phyloP scores from a whole-genome alignment of 345 rosid species.

The Cardamine chenopodiifolia region DNA sequence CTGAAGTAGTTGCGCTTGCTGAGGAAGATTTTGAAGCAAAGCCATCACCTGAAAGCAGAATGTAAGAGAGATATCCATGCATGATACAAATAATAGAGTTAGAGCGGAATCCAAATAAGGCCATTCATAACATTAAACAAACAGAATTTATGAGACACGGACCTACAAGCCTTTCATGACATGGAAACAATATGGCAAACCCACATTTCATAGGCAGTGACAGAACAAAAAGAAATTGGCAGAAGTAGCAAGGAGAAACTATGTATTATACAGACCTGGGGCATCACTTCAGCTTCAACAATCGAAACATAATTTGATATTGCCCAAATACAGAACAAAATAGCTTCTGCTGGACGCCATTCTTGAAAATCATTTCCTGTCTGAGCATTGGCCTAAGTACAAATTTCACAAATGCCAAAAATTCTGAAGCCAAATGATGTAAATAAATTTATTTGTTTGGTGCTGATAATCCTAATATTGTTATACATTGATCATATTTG shows the following conservation, averaged over 20 bases:
- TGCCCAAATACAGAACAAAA: slow-evolving; percentile 90
- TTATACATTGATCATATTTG: neutral
- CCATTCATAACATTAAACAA: slow-evolving; percentile 10
- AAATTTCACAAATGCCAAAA: slow-evolving; percentile 28
- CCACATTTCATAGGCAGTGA: neutral
- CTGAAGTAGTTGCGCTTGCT: slow-evolving; percentile 89
- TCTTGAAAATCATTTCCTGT: slow-evolving; percentile 67
- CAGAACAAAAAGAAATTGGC: neutral
- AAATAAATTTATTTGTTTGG: slow-evolving; percentile 3
- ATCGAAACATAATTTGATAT: slow-evolving; percentile 82
- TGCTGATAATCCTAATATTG: neutral
- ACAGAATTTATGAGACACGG: slow-evolving; percentile 5
- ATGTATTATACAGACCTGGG: slow-evolving; percentile 60
- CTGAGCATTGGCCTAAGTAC: slow-evolving; percentile 66
- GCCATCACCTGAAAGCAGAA: slow-evolving; percentile 70
- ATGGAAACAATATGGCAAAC: slow-evolving; percentile 15
- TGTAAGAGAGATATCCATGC: slow-evolving; percentile 13
- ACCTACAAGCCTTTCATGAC: slow-evolving; percentile 3
- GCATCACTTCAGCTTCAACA: slow-evolving; percentile 87
- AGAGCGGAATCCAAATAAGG: slow-evolving; percentile 17
- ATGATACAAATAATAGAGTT: slow-evolving; percentile 12
- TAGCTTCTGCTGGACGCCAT: slow-evolving; percentile 98
- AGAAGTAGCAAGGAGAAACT: slow-evolving; percentile 23
- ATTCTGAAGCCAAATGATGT: slow-evolving; percentile 14
- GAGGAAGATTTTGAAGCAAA: slow-evolving; percentile 84